phyloP scores from a whole-genome alignment of 768 basidiomycete genomes.

The Fomitopsis pulvina region DNA sequence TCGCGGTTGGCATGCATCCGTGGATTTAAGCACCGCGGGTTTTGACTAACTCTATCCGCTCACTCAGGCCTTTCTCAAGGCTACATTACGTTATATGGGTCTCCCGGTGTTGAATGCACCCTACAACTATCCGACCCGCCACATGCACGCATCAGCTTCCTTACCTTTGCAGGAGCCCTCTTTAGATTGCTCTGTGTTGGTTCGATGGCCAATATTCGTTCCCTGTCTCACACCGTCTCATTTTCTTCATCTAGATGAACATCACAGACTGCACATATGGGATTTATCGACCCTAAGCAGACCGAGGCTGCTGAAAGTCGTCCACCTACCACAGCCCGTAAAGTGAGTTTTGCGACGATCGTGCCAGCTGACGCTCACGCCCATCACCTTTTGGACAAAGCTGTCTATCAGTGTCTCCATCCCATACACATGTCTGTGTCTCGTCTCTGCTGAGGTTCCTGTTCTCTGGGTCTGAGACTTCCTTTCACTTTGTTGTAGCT shows the following conservation, averaged over 20 bases:
- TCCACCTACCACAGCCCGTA: constrained; percentile 39
- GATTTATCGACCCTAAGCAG: constrained; percentile 45
- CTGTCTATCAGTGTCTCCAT: constrained; percentile 56
- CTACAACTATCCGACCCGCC: constrained; percentile 39
- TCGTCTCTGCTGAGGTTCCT: constrained; percentile 4
- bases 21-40: not conserved
- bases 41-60: constrained; percentile 1
- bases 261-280: constrained; percentile 53
- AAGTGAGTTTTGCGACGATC: constrained; percentile 24
- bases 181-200: constrained; percentile 59
- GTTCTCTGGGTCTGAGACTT: too few species aligned
- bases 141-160: constrained; percentile 43
- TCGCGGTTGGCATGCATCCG: constrained; percentile 47
- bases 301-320: constrained; percentile 45
- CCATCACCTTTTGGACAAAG: constrained; percentile 20
- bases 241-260: constrained; percentile 32
- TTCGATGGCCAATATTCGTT: constrained; percentile 20
- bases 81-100: constrained; percentile 57
- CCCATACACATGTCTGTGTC: constrained; percentile 60
- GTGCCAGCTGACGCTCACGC: not conserved
- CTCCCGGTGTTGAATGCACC: constrained; percentile 52
- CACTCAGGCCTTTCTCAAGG: constrained; percentile 61
- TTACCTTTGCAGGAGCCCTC: constrained; percentile 52
- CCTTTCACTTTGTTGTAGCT: constrained; percentile 27
- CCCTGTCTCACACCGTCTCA: not conserved